phyloP scores from a whole-genome alignment of 257 asterid genomes.

The Fraxinus pennsylvanica region DNA sequence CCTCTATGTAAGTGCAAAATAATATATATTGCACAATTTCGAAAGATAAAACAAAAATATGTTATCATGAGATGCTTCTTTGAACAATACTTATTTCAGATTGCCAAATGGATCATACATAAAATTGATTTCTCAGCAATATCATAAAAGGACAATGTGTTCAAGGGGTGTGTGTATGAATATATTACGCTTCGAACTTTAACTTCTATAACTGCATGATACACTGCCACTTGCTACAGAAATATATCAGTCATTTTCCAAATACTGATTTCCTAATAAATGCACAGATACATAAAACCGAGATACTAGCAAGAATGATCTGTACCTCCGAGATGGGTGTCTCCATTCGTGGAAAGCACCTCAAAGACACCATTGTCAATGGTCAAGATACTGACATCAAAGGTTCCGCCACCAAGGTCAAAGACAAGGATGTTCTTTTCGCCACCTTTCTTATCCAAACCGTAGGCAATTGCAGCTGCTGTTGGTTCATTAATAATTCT shows the following conservation, averaged over 20 bases:
- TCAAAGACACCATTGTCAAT: constrained; percentile 95
- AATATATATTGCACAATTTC: neutral
- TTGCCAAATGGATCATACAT: neutral
- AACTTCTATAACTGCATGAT: neutral
- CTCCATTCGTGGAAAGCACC: constrained; percentile 96
- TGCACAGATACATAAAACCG: neutral
- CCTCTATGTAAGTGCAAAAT: neutral
- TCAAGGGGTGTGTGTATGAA: neutral
- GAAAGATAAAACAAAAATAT: neutral
- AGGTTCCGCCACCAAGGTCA: constrained; percentile 99
- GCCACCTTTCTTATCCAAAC: constrained; percentile 89
- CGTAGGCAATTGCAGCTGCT: constrained; percentile 96
- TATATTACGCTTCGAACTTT: neutral
- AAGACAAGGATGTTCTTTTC: constrained; percentile 95
- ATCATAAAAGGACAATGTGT: neutral
- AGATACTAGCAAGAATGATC: constrained; percentile 1
- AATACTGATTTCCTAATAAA: neutral
- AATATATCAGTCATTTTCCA: neutral
- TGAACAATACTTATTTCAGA: too few relatives aligned
- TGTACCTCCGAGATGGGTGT: constrained; percentile 96
- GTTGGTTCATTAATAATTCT: constrained; percentile 95
- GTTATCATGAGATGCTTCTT: neutral
- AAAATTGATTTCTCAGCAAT: neutral
- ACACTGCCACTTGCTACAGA: neutral
- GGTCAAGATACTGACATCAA: constrained; percentile 93